Percentiles rank a stretch among this genome's conserved stretches.
phyloP scores from a whole-genome alignment of 2,329 filamentous ascomycete genomes.

The Aspergillus sclerotialis region DNA sequence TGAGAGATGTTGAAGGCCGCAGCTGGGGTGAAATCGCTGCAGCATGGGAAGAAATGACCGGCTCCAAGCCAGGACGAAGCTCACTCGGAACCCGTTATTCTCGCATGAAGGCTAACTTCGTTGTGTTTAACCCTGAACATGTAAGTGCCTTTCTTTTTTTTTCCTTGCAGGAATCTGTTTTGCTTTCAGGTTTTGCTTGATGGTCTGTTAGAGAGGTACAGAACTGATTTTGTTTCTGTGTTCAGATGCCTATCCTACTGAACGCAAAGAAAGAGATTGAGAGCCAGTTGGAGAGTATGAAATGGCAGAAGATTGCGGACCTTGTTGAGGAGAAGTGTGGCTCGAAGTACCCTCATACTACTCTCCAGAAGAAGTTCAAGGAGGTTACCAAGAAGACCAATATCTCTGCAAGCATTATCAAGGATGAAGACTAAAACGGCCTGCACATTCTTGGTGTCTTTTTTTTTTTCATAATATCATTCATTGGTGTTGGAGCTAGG shows the following conservation, averaged over 20 bases:
- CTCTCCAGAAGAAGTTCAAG: slow-evolving; percentile 35
- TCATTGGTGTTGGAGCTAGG: too few species aligned
- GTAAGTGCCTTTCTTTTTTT: slow-evolving; percentile 13
- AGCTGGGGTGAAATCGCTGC: slow-evolving; percentile 20
- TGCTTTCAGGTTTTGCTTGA: too few species aligned
- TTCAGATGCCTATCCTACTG: slow-evolving; percentile 24
- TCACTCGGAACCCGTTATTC: slow-evolving; percentile 34
- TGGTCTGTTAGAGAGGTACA: background rate
- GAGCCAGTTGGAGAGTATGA: slow-evolving; percentile 30
- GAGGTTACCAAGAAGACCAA: slow-evolving; percentile 24
- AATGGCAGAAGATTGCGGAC: slow-evolving; percentile 32
- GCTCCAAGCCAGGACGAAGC: slow-evolving; percentile 23
- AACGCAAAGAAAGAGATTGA: slow-evolving; percentile 34
- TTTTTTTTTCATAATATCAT: background rate
- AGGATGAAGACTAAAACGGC: background rate
- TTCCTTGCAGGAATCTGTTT: too few species aligned
- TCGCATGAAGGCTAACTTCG: slow-evolving; percentile 34
- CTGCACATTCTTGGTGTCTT: too few species aligned
- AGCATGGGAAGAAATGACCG: slow-evolving; percentile 19
- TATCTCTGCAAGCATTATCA: background rate
- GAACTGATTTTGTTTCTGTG: background rate
- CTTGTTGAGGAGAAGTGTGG: slow-evolving; percentile 24
- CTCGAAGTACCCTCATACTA: slow-evolving; percentile 23
- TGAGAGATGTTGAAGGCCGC: slow-evolving; percentile 18
- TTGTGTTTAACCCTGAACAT: slow-evolving; percentile 28